Conservation (phyloP, 257 asterid genomes). For the Henckelia pumila region DNA sequence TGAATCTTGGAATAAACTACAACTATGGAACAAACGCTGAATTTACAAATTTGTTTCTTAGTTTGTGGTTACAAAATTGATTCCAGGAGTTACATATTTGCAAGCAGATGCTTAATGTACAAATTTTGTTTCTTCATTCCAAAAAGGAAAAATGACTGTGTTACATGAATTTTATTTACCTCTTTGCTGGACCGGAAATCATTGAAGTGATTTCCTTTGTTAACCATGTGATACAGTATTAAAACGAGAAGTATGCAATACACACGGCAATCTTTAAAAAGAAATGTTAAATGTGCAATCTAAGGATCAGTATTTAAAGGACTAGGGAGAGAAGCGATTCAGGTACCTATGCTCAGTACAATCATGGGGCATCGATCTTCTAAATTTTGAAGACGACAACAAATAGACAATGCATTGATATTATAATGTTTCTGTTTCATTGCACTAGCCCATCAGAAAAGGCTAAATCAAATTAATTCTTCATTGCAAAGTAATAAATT, state of each 20-base stretch:
- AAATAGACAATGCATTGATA: not conserved
- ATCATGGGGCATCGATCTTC: not conserved
- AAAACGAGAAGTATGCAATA: not conserved
- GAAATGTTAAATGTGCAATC: conserved; percentile 7
- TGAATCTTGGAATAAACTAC: not conserved
- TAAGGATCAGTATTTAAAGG: not conserved
- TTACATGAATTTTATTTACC: conserved; percentile 1
- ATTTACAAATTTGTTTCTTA: not conserved
- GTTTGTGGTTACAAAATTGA: conserved; percentile 1
- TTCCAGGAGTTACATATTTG: not conserved
- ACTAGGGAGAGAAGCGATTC: not conserved
- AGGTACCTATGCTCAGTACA: not conserved
- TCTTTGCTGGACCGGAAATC: conserved; percentile 13
- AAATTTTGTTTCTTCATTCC: not conserved
- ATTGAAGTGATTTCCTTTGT: conserved; percentile 15
- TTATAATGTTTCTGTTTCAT: conserved; percentile 4
- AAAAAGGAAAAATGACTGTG: not conserved
- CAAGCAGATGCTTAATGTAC: not conserved
- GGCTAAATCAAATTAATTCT: not conserved
- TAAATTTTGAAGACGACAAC: not conserved
- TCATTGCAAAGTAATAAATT: conserved; percentile 11
- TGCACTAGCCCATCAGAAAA: not conserved
- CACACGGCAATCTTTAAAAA: not conserved
- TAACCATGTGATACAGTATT: conserved; percentile 4
- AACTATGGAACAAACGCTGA: not conserved